Evolutionary conservation across 176 grass and related monocot species (phyloP).

Genomic region (Echinochloa phyllopogon): DNA sequence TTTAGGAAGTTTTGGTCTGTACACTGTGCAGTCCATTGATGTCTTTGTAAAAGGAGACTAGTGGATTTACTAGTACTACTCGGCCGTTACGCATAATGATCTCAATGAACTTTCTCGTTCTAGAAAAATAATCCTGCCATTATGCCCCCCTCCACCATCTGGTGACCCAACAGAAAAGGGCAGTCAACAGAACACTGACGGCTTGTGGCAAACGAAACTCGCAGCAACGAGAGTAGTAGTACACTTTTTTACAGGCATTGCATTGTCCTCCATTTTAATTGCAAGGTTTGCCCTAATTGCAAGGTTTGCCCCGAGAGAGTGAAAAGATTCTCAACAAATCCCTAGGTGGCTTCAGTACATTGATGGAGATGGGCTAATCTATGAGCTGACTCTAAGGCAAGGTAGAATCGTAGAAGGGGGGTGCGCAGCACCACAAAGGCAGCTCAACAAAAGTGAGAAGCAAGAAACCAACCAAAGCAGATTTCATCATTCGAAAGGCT

Average conservation of each 20-base stretch:
- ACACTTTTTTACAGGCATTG: conserved; percentile 5
- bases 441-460: conserved; percentile 22
- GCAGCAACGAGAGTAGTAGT: conserved; percentile 2
- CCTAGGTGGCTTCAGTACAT: conserved; percentile 27
- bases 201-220: conserved; percentile 7
- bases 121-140: neutral
- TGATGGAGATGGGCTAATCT: conserved; percentile 29
- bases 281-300: conserved; percentile 1
- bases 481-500: neutral
- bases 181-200: conserved; percentile 19
- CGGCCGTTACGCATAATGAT: neutral
- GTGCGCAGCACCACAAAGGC: neutral
- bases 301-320: conserved; percentile 3
- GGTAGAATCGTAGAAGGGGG: neutral
- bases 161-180: neutral
- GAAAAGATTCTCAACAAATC: conserved; percentile 47
- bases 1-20: neutral
- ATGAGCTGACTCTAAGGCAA: conserved; percentile 17
- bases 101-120: conserved; percentile 1
- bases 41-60: neutral
- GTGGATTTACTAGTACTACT: neutral
- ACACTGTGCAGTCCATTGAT: neutral
- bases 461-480: conserved; percentile 6
- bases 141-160: neutral
- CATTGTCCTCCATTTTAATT: conserved; percentile 1